phyloP scores from a whole-genome alignment of 495 filamentous ascomycete genomes.

The Penicillium nucicola region DNA sequence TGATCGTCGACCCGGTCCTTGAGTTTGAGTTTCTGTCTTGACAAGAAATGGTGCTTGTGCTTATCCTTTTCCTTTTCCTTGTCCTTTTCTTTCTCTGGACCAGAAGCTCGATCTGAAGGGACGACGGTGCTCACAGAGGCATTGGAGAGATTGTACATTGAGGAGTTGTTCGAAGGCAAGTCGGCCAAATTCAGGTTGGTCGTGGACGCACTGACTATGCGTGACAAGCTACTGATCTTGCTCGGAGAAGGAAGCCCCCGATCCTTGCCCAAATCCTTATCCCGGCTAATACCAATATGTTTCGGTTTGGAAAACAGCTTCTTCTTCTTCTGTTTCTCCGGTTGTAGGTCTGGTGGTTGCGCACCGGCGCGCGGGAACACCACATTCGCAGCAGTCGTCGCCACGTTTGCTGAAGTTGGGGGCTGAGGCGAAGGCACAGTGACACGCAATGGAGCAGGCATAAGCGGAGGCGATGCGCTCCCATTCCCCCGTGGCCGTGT shows the following conservation, averaged over 20 bases:
- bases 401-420: constrained; percentile 56
- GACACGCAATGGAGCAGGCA: constrained; percentile 23
- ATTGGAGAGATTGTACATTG: constrained; percentile 80
- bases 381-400: constrained; percentile 79
- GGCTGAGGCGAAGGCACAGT: constrained; percentile 48
- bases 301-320: constrained; percentile 90
- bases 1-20: constrained; percentile 74
- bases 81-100: constrained; percentile 37
- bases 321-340: constrained; percentile 78
- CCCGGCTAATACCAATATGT: constrained; percentile 72
- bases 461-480: constrained; percentile 43
- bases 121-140: constrained; percentile 78
- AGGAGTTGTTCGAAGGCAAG: constrained; percentile 57
- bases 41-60: constrained; percentile 80
- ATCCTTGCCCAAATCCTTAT: constrained; percentile 62
- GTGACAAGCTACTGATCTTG: constrained; percentile 64
- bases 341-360: constrained; percentile 45
- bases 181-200: constrained; percentile 76
- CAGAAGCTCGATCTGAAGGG: constrained; percentile 35
- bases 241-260: constrained; percentile 75
- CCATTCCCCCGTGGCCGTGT: constrained; percentile 31
- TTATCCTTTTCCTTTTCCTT: constrained; percentile 53
- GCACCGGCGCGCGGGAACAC: constrained; percentile 72
- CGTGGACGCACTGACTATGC: constrained; percentile 70
- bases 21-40: constrained; percentile 86